Base-by-base conservation (phyloP, 768 basidiomycete species). In the Suillus weaverae region DNA sequence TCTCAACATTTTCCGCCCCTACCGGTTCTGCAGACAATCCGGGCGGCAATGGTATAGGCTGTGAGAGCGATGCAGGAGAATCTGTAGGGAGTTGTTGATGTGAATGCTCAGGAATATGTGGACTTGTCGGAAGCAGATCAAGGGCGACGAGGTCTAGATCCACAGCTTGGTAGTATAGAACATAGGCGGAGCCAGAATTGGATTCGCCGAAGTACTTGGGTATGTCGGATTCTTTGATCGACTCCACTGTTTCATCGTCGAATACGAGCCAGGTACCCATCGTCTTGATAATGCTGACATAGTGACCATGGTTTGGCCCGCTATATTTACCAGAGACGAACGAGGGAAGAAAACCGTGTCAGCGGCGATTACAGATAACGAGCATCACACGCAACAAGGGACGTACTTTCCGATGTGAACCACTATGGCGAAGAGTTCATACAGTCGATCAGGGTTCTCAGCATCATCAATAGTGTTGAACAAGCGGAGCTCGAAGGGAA, bases 371-470 rank as follows among this genome's bases (percentile, higher is more conserved):
- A 64, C 50, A 61, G 57, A 61, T 60, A 54, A 61, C 39, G 35
- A 64, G 57, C 38, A 62, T 62, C 36, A 50, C 39, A 69, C 66
- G 62, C 60, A 7, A 20, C 18, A 68, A 74, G 35, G n/a, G 54
- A 88, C 94, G 73, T 77, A 97, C 96, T 87, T 92, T 84, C 97
- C 97, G 68, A 99, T 96, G 78, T 99, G 97, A n/a, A 99, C 94
- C 39, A 99, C 96, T 64, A 99, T 94, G 16, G 94, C 95, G 74
- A 96, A 98, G 33, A 99, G 85, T 75, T 93, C 89, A 79, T 97
- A 99, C 66, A 99, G 75, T 62, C 96, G 83, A 76, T 99, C 97
- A 0, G 95, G 92, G 74, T 98, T 87, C 61, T 90, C 87, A 55
- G 90, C 86, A 70, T 96, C 94, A 76, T 99, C 97, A 60, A 95